Conservation (phyloP, 257 asterid genomes). For the Sherardia arvensis region DNA sequence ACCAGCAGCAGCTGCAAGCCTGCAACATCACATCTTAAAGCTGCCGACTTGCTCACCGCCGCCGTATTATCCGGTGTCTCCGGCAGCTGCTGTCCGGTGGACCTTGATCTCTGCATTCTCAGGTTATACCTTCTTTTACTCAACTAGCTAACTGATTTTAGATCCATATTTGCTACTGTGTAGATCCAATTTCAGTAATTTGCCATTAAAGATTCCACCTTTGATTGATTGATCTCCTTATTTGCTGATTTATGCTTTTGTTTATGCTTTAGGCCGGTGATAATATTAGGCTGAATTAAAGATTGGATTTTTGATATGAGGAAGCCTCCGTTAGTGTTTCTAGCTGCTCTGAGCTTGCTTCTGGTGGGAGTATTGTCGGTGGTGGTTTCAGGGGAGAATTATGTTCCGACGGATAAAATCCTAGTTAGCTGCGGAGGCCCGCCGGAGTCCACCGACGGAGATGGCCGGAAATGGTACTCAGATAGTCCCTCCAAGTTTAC, state of each 20-base stretch:
- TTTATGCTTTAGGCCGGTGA: not conserved
- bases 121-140: not conserved
- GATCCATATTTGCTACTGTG: not conserved
- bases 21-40: not conserved
- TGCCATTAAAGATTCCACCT: not conserved
- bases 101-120: not conserved
- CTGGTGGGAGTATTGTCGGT: slow-evolving; percentile 9
- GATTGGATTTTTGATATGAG: slow-evolving; percentile 6
- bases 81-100: not conserved
- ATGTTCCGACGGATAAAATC: slow-evolving; percentile 58
- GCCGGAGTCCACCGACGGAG: slow-evolving; percentile 43
- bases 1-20: not conserved
- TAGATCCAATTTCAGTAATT: not conserved
- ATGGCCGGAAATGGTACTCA: slow-evolving; percentile 66
- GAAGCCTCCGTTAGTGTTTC: not conserved
- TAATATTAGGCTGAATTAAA: not conserved
- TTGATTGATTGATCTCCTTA: not conserved
- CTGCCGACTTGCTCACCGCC: not conserved
- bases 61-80: not conserved
- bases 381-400: slow-evolving; percentile 22
- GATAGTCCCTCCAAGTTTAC: slow-evolving; percentile 69
- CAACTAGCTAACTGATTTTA: not conserved
- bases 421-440: slow-evolving; percentile 85
- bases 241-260: not conserved
- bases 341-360: not conserved